Conservation (phyloP, 139 green algal species). For the Chlamydomonas urium region DNA sequence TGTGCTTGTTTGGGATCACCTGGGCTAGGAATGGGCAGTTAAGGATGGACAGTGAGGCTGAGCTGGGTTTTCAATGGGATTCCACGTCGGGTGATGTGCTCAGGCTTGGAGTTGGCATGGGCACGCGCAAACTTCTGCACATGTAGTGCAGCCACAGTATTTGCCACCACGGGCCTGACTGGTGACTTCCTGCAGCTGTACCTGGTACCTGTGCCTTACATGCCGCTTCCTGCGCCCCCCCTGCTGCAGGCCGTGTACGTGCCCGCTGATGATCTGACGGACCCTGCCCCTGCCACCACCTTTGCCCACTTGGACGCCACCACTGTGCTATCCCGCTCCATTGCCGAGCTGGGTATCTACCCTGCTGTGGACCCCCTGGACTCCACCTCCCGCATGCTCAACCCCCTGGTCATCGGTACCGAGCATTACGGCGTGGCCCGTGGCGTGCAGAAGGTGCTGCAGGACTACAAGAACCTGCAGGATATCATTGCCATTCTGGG, state of each 20-base stretch:
- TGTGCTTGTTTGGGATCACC: too few species aligned
- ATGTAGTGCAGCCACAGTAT: too few species aligned
- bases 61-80: too few species aligned
- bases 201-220: neutral
- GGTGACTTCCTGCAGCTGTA: neutral
- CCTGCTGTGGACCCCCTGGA: slow-evolving; percentile 98
- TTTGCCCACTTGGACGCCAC: slow-evolving; percentile 98
- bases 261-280: slow-evolving; percentile 97
- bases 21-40: too few species aligned
- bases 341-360: slow-evolving; percentile 99
- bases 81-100: too few species aligned
- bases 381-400: slow-evolving; percentile 97
- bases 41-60: too few species aligned
- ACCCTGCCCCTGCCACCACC: slow-evolving; percentile 96
- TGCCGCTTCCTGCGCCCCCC: neutral
- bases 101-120: too few species aligned
- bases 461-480: slow-evolving; percentile 96
- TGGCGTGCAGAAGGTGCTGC: slow-evolving; percentile 97
- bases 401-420: slow-evolving; percentile 87
- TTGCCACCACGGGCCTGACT: neutral
- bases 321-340: slow-evolving; percentile 95
- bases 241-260: slow-evolving; percentile 95
- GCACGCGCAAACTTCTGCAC: too few species aligned
- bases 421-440: slow-evolving; percentile 95
- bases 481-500: slow-evolving; percentile 99